Percentiles rank a stretch among this genome's conserved stretches.
phyloP scores from a whole-genome alignment of 345 rosid species.

The Boechera retrofracta region DNA sequence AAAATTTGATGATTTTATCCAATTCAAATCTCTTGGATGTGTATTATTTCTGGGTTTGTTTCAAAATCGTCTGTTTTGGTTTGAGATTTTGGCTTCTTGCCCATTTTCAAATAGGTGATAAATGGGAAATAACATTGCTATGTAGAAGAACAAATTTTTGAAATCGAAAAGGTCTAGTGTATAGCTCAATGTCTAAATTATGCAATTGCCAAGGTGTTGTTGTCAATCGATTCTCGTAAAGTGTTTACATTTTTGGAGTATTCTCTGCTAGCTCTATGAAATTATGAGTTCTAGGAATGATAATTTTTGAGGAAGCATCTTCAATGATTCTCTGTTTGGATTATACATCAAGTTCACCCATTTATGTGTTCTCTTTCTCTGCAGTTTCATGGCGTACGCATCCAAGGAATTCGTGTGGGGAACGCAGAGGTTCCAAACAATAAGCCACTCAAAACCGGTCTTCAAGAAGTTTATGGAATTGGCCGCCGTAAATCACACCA shows the following conservation, averaged over 20 bases:
- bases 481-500: slow-evolving; percentile 71
- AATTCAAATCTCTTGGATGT: background rate
- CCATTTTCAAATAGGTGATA: background rate
- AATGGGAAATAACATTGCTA: background rate
- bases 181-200: background rate
- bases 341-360: background rate
- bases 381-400: slow-evolving; percentile 56
- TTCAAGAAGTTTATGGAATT: slow-evolving; percentile 74
- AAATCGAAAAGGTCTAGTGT: background rate
- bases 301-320: background rate
- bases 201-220: background rate
- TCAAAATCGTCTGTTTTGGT: background rate
- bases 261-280: background rate
- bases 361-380: background rate
- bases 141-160: background rate
- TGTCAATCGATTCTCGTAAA: background rate
- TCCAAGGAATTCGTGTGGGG: slow-evolving; percentile 68
- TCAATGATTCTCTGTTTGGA: background rate
- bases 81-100: background rate
- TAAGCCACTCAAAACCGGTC: slow-evolving; percentile 62
- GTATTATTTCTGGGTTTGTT: background rate
- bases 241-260: background rate
- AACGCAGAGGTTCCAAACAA: slow-evolving; percentile 67
- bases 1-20: background rate
- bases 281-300: background rate